Evolutionary conservation across 371 early-diverging fungal genomes (phyloP).

Genomic region (Mucor piriformis): DNA sequence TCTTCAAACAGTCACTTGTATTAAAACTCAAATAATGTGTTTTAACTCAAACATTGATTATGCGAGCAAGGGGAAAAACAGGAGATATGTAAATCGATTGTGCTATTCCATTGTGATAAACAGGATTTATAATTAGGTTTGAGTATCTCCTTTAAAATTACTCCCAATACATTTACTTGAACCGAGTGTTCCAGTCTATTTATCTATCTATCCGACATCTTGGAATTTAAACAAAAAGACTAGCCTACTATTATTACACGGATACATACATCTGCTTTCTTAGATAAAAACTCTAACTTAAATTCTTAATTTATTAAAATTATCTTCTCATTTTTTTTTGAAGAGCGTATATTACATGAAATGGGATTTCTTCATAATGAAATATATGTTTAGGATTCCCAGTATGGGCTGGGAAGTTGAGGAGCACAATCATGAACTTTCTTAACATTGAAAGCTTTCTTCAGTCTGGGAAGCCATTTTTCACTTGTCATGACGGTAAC

Average conservation of each 20-base stretch:
- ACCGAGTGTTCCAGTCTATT: too few relatives aligned
- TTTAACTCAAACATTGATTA: neutral
- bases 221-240: too few relatives aligned
- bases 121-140: too few relatives aligned
- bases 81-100: neutral
- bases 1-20: too few relatives aligned
- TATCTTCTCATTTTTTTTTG: neutral
- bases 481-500: constrained; percentile 40
- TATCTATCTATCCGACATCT: too few relatives aligned
- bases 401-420: constrained; percentile 45
- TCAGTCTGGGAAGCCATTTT: constrained; percentile 50
- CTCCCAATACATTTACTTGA: too few relatives aligned
- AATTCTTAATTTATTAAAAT: too few relatives aligned
- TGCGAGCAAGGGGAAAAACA: too few relatives aligned
- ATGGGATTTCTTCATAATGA: neutral
- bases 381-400: constrained; percentile 35
- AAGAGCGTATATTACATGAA: too few relatives aligned
- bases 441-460: constrained; percentile 42
- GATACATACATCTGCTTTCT: neutral
- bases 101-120: too few relatives aligned
- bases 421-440: constrained; percentile 49
- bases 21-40: neutral
- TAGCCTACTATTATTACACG: too few relatives aligned
- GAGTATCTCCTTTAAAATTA: too few relatives aligned
- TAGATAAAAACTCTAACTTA: neutral